These are phyloP conservation scores for Clonostachys rosea DNA, from an alignment of 2,329 filamentous ascomycete species.

Conservation along the genomic window DNA sequence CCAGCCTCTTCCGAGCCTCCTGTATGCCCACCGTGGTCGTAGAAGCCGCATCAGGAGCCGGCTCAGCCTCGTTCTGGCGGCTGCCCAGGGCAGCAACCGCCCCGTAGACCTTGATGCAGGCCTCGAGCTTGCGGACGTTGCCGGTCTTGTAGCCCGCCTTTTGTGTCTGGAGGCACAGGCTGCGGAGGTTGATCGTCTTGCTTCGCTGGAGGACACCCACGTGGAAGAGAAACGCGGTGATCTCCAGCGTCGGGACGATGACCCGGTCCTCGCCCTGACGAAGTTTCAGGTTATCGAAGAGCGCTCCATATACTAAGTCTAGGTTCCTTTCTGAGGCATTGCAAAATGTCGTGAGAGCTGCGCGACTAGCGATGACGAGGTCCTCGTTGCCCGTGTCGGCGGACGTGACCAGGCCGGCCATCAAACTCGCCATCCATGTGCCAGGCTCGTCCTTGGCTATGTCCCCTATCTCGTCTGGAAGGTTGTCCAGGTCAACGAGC, in stretches of 20 bases:
- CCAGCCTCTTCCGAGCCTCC: constrained; percentile 63
- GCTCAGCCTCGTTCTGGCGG: neutral
- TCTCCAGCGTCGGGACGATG: constrained; percentile 70
- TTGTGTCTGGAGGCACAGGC: constrained; percentile 66
- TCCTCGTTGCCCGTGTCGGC: constrained; percentile 76
- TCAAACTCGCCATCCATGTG: constrained; percentile 44
- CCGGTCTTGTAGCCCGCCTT: constrained; percentile 79
- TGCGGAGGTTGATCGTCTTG: constrained; percentile 37
- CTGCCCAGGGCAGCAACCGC: constrained; percentile 45
- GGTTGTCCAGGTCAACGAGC: constrained; percentile 29
- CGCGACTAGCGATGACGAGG: constrained; percentile 63
- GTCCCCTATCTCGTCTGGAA: constrained; percentile 27
- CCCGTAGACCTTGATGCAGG: constrained; percentile 75
- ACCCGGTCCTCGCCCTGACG: constrained; percentile 63
- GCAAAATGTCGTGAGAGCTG: constrained; percentile 56
- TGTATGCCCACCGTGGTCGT: constrained; percentile 27
- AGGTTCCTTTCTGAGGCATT: constrained; percentile 29
- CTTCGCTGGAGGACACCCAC: constrained; percentile 40
- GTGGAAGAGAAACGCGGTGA: constrained; percentile 74
- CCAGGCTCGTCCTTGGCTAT: constrained; percentile 21
- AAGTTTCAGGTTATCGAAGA: constrained; percentile 48
- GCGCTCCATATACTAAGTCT: constrained; percentile 39
- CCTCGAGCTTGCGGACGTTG: constrained; percentile 76
- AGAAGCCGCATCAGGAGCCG: constrained; percentile 1
- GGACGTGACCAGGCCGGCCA: constrained; percentile 67